A percentile compares a stretch with the other conserved stretches of the same genome.
Conservation (phyloP, 768 basidiomycete genomes). For the Steccherinum ochraceum region DNA sequence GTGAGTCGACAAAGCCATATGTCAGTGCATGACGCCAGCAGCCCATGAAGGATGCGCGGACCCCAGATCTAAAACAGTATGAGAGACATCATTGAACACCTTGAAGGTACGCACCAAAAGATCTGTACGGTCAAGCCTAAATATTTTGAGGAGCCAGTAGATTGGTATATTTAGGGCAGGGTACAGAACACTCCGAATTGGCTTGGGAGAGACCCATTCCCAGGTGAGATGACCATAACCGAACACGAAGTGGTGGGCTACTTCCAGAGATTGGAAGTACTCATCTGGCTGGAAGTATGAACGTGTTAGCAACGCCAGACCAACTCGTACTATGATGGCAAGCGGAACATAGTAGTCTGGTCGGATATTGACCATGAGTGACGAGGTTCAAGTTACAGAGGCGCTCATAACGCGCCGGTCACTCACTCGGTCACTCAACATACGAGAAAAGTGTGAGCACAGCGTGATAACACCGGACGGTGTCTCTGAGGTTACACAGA, state of each 20-base stretch:
- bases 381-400: not conserved
- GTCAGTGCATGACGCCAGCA: conserved; percentile 77
- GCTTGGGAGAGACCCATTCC: conserved; percentile 78
- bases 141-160: conserved; percentile 61
- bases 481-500: too few species aligned
- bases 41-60: conserved; percentile 74
- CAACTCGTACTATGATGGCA: conserved; percentile 33
- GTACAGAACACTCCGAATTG: conserved; percentile 78
- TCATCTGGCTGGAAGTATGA: conserved; percentile 98
- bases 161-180: conserved; percentile 75
- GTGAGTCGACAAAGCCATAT: conserved; percentile 64
- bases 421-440: too few species aligned
- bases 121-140: conserved; percentile 45
- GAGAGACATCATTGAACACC: conserved; percentile 1
- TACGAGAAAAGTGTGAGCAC: too few species aligned
- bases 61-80: conserved; percentile 47
- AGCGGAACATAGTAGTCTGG: not conserved
- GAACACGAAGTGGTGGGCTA: conserved; percentile 83
- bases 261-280: conserved; percentile 91
- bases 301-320: conserved; percentile 61
- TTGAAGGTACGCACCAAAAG: conserved; percentile 52
- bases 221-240: conserved; percentile 91
- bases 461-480: too few species aligned
- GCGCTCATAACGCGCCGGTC: too few species aligned
- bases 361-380: not conserved